A percentile compares a stretch with the other conserved stretches of the same genome.
Conservation (phyloP, 371 early-diverging fungal species). For the Mucor indicus region DNA sequence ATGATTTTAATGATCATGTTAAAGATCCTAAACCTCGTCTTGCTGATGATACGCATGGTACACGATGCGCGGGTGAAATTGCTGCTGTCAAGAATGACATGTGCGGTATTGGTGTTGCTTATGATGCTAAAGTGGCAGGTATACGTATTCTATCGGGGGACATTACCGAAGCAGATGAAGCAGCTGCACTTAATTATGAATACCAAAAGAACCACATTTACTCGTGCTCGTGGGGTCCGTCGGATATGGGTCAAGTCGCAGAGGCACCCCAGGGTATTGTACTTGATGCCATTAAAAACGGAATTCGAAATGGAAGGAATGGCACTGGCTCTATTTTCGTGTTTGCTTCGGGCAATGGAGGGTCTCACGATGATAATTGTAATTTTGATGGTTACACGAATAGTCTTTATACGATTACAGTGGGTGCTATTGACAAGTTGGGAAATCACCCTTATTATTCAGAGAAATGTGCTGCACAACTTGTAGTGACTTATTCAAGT, state of each 20-base stretch:
- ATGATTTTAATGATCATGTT: constrained; percentile 87
- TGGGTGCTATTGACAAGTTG: constrained; percentile 80
- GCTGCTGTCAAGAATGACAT: constrained; percentile 86
- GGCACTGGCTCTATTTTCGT: constrained; percentile 90
- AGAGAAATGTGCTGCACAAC: constrained; percentile 85
- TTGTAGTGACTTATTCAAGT: constrained; percentile 83
- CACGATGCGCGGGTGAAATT: constrained; percentile 97
- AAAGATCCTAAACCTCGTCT: constrained; percentile 74
- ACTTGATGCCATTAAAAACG: constrained; percentile 79
- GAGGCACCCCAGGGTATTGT: constrained; percentile 81
- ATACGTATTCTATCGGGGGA: constrained; percentile 43
- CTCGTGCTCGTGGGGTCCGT: constrained; percentile 93
- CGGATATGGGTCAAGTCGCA: constrained; percentile 77
- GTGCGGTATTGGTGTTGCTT: constrained; percentile 95
- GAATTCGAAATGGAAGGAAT: constrained; percentile 76
- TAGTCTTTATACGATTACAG: constrained; percentile 89
- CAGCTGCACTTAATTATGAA: constrained; percentile 79
- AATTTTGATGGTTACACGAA: constrained; percentile 97
- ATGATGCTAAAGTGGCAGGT: constrained; percentile 85
- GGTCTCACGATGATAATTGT: constrained; percentile 80
- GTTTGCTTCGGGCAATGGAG: constrained; percentile 95
- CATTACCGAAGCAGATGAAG: constrained; percentile 69
- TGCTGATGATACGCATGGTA: constrained; percentile 89
- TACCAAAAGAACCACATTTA: constrained; percentile 87
- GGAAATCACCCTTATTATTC: constrained; percentile 83